A percentile compares a stretch with the other conserved stretches of the same genome.
Evolutionary conservation across 2,329 filamentous ascomycete genomes (phyloP).

Genomic region (Pezicula radicicola): DNA sequence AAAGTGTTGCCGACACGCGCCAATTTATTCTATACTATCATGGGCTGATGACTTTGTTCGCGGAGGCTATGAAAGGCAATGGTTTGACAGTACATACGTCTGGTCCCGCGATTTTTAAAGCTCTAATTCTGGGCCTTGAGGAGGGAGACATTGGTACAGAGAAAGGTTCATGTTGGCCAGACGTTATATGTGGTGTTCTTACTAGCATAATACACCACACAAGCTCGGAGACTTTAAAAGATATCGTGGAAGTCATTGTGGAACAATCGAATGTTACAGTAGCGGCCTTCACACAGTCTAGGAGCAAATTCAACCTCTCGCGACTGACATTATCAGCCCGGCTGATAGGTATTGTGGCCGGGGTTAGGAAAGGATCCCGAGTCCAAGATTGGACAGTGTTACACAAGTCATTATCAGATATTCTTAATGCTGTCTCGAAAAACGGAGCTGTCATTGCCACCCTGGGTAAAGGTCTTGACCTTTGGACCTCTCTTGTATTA

Average conservation of each 20-base stretch:
- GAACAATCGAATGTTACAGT: slow-evolving; percentile 39
- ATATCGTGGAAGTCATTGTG: slow-evolving; percentile 61
- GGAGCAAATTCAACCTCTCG: slow-evolving; percentile 31
- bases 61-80: slow-evolving; percentile 71
- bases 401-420: slow-evolving; percentile 50
- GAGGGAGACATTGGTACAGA: slow-evolving; percentile 46
- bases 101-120: slow-evolving; percentile 49
- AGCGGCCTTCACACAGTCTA: slow-evolving; percentile 34
- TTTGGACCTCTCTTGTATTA: slow-evolving; percentile 59
- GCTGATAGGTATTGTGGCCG: slow-evolving; percentile 67
- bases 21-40: slow-evolving; percentile 72
- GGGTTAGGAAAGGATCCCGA: slow-evolving; percentile 77
- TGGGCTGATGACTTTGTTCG: slow-evolving; percentile 88
- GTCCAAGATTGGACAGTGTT: slow-evolving; percentile 69
- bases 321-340: slow-evolving; percentile 47
- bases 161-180: slow-evolving; percentile 46
- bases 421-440: slow-evolving; percentile 47
- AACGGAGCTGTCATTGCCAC: slow-evolving; percentile 23
- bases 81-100: slow-evolving; percentile 58
- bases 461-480: slow-evolving; percentile 30
- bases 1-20: slow-evolving; percentile 47
- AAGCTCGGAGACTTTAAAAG: slow-evolving; percentile 67
- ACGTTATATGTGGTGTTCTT: slow-evolving; percentile 72
- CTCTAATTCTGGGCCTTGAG: slow-evolving; percentile 41
- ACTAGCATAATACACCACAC: slow-evolving; percentile 83